phyloP scores from a whole-genome alignment of 345 rosid species.

The Lagerstroemia speciosa region DNA sequence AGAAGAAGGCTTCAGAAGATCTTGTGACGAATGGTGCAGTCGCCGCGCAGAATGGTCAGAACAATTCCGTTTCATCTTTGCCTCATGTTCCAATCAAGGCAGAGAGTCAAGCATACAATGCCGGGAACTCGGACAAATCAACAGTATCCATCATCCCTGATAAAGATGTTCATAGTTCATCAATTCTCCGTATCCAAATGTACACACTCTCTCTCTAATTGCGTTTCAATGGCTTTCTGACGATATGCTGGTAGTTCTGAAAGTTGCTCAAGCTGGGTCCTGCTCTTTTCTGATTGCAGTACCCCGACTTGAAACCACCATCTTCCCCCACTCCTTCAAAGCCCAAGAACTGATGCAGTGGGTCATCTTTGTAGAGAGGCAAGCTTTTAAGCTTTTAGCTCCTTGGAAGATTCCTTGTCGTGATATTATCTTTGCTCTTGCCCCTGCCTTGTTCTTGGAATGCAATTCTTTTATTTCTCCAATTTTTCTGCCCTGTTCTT shows the following conservation, averaged over 20 bases:
- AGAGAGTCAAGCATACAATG: constrained; percentile 18
- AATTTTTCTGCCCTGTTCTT: neutral
- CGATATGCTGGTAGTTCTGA: neutral
- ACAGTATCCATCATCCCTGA: constrained; percentile 14
- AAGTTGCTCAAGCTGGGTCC: neutral
- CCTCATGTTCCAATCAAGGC: neutral
- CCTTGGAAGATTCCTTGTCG: neutral
- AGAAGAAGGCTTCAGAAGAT: constrained; percentile 23
- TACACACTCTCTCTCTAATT: constrained; percentile 19
- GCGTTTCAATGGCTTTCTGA: neutral
- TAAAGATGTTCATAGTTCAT: constrained; percentile 24
- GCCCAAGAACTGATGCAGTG: constrained; percentile 11
- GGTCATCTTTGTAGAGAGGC: neutral
- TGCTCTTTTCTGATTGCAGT: constrained; percentile 19
- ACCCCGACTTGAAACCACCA: constrained; percentile 51
- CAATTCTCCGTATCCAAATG: constrained; percentile 35
- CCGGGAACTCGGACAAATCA: constrained; percentile 14
- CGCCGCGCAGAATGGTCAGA: constrained; percentile 18
- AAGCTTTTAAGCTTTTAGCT: neutral
- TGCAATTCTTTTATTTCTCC: neutral
- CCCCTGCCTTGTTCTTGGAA: neutral
- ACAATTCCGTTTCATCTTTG: constrained; percentile 17
- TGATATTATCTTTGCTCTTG: neutral
- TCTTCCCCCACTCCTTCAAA: constrained; percentile 50
- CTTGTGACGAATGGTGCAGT: constrained; percentile 34